A percentile compares a stretch with the other conserved stretches of the same genome.
Conservation (phyloP, 306 rosid species). For the Casuarina equisetifolia region DNA sequence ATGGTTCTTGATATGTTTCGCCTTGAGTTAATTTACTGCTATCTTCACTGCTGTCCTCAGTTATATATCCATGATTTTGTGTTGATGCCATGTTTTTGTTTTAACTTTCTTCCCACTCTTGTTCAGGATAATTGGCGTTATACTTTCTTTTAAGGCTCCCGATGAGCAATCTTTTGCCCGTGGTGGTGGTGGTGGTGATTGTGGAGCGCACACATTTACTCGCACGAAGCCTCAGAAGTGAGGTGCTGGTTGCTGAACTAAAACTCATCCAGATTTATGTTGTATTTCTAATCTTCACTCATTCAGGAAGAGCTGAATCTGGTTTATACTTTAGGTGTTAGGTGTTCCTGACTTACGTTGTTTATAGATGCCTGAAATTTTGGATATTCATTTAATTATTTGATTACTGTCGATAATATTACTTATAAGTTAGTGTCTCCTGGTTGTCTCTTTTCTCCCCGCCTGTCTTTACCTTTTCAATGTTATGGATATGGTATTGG, state of each 20-base stretch:
- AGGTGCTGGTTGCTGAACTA: constrained; percentile 22
- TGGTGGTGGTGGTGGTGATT: constrained; percentile 9
- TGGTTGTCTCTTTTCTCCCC: not conserved
- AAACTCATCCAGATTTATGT: not conserved
- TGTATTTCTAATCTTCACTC: constrained; percentile 21
- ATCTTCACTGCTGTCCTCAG: not conserved
- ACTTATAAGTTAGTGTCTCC: not conserved
- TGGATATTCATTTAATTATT: constrained; percentile 43
- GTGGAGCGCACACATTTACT: not conserved
- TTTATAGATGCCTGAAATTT: constrained; percentile 22
- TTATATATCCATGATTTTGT: not conserved
- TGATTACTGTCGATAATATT: constrained; percentile 5
- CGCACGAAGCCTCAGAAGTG: constrained; percentile 13
- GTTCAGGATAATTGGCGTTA: constrained; percentile 27
- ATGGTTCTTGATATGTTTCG: not conserved
- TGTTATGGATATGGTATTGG: not conserved
- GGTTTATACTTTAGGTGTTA: constrained; percentile 9
- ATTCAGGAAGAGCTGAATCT: constrained; percentile 14
- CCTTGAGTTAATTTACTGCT: not conserved
- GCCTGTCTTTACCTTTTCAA: not conserved
- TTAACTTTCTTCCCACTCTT: not conserved
- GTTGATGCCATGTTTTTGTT: constrained; percentile 9
- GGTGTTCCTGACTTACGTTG: constrained; percentile 22
- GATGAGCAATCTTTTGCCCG: constrained; percentile 9
- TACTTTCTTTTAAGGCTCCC: constrained; percentile 15